These are phyloP conservation scores for Malus domestica DNA, from an alignment of 306 rosid genomes.

Conservation along the genomic window ASM211411v1 NC_041790.1:4649001-4649500, in stretches of 20 bases:
- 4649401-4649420: not conserved
- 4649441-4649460: not conserved
- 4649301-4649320: not conserved
- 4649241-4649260: not conserved
- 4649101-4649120: constrained; percentile 12
- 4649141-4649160: not conserved
- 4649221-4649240: not conserved
- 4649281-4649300: not conserved
- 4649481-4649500: not conserved
- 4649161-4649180: not conserved
- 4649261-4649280: not conserved
- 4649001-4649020: constrained; percentile 95
- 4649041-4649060: constrained; percentile 94
- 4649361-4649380: not conserved
- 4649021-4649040: constrained; percentile 99
- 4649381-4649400: not conserved
- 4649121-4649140: not conserved
- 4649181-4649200: not conserved
- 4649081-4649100: constrained; percentile 13
- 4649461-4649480: not conserved
- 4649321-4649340: not conserved
- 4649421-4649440: not conserved
- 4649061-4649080: constrained; percentile 81
- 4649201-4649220: not conserved
- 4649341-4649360: not conserved